Conservation (phyloP, 257 asterid species). For the Nicotiana tabacum region DNA sequence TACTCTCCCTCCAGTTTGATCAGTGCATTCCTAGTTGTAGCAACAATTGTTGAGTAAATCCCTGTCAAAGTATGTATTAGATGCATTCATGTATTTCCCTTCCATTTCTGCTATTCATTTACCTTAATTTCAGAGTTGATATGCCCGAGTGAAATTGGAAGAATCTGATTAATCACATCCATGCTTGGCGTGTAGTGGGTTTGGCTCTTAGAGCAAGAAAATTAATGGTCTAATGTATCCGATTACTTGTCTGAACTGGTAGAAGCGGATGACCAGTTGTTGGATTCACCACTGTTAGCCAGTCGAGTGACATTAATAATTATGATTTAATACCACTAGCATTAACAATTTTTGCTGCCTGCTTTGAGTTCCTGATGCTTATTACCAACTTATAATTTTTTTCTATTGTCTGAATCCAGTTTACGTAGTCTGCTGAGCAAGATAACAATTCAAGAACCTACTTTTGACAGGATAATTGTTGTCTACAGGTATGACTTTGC, state of each 20-base stretch:
- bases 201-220: constrained; percentile 3
- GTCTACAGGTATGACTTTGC: constrained; percentile 71
- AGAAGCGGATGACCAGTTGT: background rate
- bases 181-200: background rate
- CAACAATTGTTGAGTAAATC: background rate
- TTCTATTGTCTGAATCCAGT: constrained; percentile 37
- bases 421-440: constrained; percentile 58
- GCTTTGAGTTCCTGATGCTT: constrained; percentile 8
- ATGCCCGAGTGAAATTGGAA: background rate
- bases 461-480: constrained; percentile 95
- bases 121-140: background rate
- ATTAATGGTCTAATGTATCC: background rate
- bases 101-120: background rate
- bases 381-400: background rate
- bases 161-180: background rate
- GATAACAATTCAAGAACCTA: constrained; percentile 90
- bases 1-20: background rate
- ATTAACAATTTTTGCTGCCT: background rate
- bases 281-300: background rate
- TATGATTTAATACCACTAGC: background rate
- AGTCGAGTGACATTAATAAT: background rate
- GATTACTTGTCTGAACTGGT: constrained; percentile 4
- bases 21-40: background rate
- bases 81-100: background rate
- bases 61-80: background rate